Conservation (phyloP, 176 grass and related monocot species). For the barley (Hordeum vulgare) region MorexV3_pseudomolecules_assembly NC_058524.1:627527968-627528467, state of each 20-base stretch:
- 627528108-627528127: neutral
- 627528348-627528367: neutral
- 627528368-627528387: conserved; percentile 25
- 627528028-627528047: neutral
- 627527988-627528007: too few species aligned
- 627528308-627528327: conserved; percentile 1
- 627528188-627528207: neutral
- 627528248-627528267: neutral
- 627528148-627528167: neutral
- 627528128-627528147: neutral
- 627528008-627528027: too few species aligned
- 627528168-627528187: neutral
- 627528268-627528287: neutral
- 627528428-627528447: conserved; percentile 14
- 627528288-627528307: neutral
- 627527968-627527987: too few species aligned
- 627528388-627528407: conserved; percentile 27
- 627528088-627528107: neutral
- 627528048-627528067: neutral
- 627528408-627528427: neutral
- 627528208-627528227: neutral
- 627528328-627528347: neutral
- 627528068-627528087: neutral
- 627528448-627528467: conserved; percentile 26
- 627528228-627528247: neutral